A percentile compares a stretch with the other conserved stretches of the same genome.
Conservation (phyloP, 2,329 filamentous ascomycete genomes). For the Akanthomyces dipterigenus region DNA sequence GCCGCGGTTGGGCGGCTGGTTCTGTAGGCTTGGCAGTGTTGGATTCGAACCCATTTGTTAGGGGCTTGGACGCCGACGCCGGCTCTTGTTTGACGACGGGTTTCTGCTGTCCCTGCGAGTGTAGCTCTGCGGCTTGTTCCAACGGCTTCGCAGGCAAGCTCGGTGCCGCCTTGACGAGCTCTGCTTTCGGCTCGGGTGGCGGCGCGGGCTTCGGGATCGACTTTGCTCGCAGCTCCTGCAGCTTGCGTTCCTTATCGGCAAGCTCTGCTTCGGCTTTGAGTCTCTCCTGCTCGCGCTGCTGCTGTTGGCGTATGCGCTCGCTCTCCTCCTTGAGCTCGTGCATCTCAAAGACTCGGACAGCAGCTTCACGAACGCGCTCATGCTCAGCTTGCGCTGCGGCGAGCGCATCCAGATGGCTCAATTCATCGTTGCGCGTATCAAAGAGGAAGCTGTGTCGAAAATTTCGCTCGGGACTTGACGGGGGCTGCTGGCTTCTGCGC, state of each 20-base stretch:
- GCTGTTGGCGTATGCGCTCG: slow-evolving; percentile 35
- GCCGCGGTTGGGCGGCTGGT: slow-evolving; percentile 14
- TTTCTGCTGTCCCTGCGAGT: background rate
- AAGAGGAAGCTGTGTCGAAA: slow-evolving; percentile 56
- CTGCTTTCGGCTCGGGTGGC: slow-evolving; percentile 13
- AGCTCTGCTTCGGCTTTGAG: slow-evolving; percentile 38
- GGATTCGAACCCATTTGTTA: slow-evolving; percentile 18
- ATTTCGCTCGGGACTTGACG: slow-evolving; percentile 35
- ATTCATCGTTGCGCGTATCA: slow-evolving; percentile 55
- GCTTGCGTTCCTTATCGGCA: slow-evolving; percentile 39
- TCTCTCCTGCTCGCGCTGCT: slow-evolving; percentile 40
- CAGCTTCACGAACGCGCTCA: slow-evolving; percentile 51
- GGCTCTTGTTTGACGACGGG: slow-evolving; percentile 7
- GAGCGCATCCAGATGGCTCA: slow-evolving; percentile 58
- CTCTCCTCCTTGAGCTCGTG: slow-evolving; percentile 41
- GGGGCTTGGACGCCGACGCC: slow-evolving; percentile 7
- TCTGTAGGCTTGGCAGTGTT: slow-evolving; percentile 18
- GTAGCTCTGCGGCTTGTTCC: slow-evolving; percentile 1
- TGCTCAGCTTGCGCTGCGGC: slow-evolving; percentile 60
- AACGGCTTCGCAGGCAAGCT: slow-evolving; percentile 12
- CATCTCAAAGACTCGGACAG: slow-evolving; percentile 41
- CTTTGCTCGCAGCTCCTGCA: slow-evolving; percentile 41
- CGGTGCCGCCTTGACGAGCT: slow-evolving; percentile 11
- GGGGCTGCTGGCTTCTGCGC: slow-evolving; percentile 29
- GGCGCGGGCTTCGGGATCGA: slow-evolving; percentile 38